phyloP scores from a whole-genome alignment of 371 early-diverging fungal genomes.

The Mucor piriformis region DNA sequence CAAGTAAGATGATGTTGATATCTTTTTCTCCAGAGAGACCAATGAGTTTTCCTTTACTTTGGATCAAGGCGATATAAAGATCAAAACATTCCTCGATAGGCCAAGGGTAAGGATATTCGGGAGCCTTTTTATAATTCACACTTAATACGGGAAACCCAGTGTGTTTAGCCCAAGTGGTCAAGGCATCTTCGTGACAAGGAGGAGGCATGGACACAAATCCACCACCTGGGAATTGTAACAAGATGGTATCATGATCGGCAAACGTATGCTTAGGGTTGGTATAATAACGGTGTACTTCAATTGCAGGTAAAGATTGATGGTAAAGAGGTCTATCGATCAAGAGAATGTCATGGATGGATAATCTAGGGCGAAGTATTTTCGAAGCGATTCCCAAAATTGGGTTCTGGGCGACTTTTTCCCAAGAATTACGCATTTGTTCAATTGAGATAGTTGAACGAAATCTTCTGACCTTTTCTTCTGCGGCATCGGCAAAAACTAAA shows the following conservation, averaged over 20 bases:
- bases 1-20: slow-evolving; percentile 70
- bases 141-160: slow-evolving; percentile 73
- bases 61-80: slow-evolving; percentile 70
- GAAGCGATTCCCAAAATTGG: slow-evolving; percentile 64
- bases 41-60: slow-evolving; percentile 69
- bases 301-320: slow-evolving; percentile 36
- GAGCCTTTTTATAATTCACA: slow-evolving; percentile 94
- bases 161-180: slow-evolving; percentile 70
- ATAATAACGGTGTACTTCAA: slow-evolving; percentile 58
- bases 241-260: slow-evolving; percentile 53
- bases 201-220: slow-evolving; percentile 86
- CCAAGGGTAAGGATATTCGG: slow-evolving; percentile 93
- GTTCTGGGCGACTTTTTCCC: slow-evolving; percentile 83
- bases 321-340: slow-evolving; percentile 45
- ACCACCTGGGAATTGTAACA: slow-evolving; percentile 87
- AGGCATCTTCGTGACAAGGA: slow-evolving; percentile 73
- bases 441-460: slow-evolving; percentile 81
- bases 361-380: slow-evolving; percentile 53
- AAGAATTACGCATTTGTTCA: slow-evolving; percentile 85
- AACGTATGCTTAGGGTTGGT: slow-evolving; percentile 45
- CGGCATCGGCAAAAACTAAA: slow-evolving; percentile 84
- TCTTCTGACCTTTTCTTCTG: slow-evolving; percentile 84
- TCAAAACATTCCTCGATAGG: slow-evolving; percentile 94
- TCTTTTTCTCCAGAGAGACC: slow-evolving; percentile 65
- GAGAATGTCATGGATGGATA: slow-evolving; percentile 62